phyloP scores from a whole-genome alignment of 495 filamentous ascomycete genomes.

The Recurvomyces mirabilis region DNA sequence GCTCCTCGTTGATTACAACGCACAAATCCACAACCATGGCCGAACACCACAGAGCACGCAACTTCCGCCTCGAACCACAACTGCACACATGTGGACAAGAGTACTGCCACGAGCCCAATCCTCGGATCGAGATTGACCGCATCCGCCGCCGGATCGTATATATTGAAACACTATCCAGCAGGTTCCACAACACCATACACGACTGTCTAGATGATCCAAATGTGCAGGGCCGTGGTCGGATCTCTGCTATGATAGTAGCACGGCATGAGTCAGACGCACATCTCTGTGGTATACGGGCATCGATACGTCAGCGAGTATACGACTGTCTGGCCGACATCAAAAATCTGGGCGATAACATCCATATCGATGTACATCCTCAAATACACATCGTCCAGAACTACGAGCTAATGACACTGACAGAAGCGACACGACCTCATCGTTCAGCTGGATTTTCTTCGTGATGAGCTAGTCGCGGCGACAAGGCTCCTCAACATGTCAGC shows the following conservation, averaged over 20 bases:
- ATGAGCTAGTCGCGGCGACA: not conserved
- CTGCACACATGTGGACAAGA: not conserved
- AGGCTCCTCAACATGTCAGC: not conserved
- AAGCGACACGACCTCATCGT: not conserved
- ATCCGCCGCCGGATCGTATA: not conserved
- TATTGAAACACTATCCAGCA: not conserved
- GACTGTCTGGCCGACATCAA: not conserved
- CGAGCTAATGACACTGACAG: not conserved
- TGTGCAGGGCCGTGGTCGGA: not conserved
- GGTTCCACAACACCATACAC: not conserved
- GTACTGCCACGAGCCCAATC: not conserved
- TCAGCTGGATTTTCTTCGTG: not conserved
- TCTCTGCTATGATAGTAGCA: not conserved
- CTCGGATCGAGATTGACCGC: constrained; percentile 1
- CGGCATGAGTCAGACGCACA: not conserved
- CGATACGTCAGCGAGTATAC: not conserved
- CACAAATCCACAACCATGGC: no score
- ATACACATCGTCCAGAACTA: not conserved
- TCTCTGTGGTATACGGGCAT: not conserved
- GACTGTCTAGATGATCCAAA: not conserved
- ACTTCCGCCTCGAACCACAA: not conserved
- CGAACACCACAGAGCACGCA: no score
- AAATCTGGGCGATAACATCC: not conserved
- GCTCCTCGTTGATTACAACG: no score
- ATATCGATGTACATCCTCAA: not conserved